Conservation (phyloP, 75 land plant species). For the Sequoiadendron giganteum region DNA sequence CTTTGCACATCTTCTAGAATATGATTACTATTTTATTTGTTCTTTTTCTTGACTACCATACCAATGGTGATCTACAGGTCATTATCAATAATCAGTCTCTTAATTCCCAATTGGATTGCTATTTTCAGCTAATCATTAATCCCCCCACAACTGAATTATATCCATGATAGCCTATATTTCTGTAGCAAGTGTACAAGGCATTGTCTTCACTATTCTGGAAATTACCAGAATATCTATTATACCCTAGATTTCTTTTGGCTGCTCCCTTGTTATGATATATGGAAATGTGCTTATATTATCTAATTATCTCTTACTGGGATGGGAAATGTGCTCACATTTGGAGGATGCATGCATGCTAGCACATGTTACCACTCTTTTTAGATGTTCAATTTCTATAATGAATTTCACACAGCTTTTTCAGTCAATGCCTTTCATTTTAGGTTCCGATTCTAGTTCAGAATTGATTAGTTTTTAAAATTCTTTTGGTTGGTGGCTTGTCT, state of each 20-base stretch:
- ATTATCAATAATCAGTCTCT: neutral
- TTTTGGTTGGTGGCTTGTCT: neutral
- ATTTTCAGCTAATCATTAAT: neutral
- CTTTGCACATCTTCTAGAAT: neutral
- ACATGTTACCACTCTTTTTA: neutral
- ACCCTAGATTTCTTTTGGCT: neutral
- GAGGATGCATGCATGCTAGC: neutral
- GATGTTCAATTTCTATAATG: neutral
- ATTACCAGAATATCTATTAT: neutral
- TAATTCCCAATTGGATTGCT: neutral
- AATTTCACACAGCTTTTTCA: neutral
- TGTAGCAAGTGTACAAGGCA: neutral
- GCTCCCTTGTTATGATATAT: neutral
- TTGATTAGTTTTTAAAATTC: neutral
- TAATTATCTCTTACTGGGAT: neutral
- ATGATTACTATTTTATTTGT: neutral
- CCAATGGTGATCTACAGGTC: neutral
- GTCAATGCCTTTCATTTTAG: neutral
- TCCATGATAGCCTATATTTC: neutral
- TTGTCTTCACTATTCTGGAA: neutral
- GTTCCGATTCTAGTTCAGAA: neutral
- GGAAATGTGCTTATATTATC: neutral
- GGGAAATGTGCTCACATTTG: neutral
- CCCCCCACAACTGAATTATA: neutral
- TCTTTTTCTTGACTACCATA: neutral